These are phyloP conservation scores for Candolleomyces aberdarensis DNA, from an alignment of 768 basidiomycete genomes.

Conservation along the genomic window DNA sequence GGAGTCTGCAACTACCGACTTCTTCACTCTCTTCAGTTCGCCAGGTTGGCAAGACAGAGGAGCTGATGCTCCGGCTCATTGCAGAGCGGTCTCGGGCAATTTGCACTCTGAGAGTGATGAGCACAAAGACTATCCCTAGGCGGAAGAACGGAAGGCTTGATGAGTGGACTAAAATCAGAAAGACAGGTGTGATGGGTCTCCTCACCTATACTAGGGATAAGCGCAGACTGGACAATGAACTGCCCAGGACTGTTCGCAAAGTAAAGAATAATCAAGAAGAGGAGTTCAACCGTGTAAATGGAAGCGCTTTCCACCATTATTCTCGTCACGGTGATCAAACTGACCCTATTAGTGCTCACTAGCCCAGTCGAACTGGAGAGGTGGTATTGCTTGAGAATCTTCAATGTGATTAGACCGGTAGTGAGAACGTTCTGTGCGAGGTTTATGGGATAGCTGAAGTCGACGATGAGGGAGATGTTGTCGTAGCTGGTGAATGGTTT, in stretches of 20 bases:
- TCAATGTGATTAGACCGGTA: conserved; percentile 23
- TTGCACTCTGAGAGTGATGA: neutral
- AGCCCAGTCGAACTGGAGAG: conserved; percentile 16
- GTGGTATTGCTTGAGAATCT: conserved; percentile 24
- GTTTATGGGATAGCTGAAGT: conserved; percentile 17
- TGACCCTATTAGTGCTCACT: neutral
- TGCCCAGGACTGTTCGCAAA: conserved; percentile 21
- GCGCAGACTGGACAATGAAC: conserved; percentile 21
- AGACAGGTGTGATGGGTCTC: neutral
- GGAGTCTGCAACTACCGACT: neutral
- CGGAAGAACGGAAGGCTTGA: too few relatives aligned
- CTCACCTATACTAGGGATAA: conserved; percentile 29
- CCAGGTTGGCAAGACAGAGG: neutral
- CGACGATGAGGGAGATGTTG: neutral
- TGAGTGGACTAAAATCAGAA: neutral
- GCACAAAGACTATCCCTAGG: conserved; percentile 1
- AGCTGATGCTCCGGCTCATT: neutral
- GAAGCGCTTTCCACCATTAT: conserved; percentile 30
- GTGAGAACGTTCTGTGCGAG: conserved; percentile 27
- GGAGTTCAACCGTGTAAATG: conserved; percentile 25
- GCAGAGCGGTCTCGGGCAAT: neutral
- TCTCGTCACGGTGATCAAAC: conserved; percentile 20
- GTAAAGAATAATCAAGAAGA: conserved; percentile 25
- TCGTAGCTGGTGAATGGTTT: neutral
- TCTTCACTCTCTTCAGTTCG: neutral